phyloP scores from a whole-genome alignment of 2,329 filamentous ascomycete genomes.

The Fusarium proliferatum region DNA sequence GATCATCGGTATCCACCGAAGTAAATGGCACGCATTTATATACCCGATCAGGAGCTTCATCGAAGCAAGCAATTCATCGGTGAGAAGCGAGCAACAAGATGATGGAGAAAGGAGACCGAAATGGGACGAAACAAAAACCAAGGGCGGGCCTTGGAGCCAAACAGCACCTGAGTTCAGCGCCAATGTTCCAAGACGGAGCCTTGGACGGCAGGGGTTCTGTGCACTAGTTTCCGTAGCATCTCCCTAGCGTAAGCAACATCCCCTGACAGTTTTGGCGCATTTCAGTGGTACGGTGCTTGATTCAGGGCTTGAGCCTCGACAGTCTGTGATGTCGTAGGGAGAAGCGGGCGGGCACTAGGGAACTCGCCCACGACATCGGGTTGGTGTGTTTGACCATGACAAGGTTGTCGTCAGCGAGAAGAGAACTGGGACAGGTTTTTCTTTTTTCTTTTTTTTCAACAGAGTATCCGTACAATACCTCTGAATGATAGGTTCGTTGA shows the following conservation, averaged over 20 bases:
- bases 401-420: conserved; percentile 1
- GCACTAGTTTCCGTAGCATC: conserved; percentile 31
- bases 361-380: conserved; percentile 41
- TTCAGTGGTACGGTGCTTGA: neutral
- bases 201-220: neutral
- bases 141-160: conserved; percentile 38
- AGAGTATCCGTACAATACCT: neutral
- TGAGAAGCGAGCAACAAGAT: conserved; percentile 34
- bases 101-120: conserved; percentile 26
- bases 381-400: conserved; percentile 7
- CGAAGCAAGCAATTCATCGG: conserved; percentile 22
- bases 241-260: conserved; percentile 28
- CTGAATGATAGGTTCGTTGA: neutral
- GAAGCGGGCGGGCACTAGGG: conserved; percentile 42
- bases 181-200: conserved; percentile 29
- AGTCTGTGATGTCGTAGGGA: conserved; percentile 26
- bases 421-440: neutral
- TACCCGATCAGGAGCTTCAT: conserved; percentile 11
- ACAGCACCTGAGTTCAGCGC: conserved; percentile 18
- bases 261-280: conserved; percentile 5
- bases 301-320: neutral
- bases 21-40: conserved; percentile 18
- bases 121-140: conserved; percentile 40
- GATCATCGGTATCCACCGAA: neutral
- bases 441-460: neutral